phyloP scores from a whole-genome alignment of 2,329 filamentous ascomycete genomes.

The Aquanectria penicillioides region DNA sequence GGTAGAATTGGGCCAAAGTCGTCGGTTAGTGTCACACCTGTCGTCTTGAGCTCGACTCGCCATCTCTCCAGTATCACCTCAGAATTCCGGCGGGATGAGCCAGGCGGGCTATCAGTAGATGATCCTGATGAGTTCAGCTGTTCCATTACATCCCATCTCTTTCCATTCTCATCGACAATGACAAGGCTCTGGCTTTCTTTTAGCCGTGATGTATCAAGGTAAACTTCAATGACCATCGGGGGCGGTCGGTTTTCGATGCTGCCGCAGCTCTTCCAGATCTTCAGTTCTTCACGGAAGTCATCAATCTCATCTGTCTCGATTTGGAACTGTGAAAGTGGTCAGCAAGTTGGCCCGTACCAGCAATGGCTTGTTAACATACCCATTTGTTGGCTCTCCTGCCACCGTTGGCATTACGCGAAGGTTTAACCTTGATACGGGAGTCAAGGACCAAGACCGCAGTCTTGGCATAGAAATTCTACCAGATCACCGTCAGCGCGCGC shows the following conservation, averaged over 20 bases:
- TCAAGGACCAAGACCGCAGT: slow-evolving; percentile 85
- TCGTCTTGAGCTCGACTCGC: slow-evolving; percentile 79
- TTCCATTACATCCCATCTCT: slow-evolving; percentile 91
- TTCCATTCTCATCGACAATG: slow-evolving; percentile 86
- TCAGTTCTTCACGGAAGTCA: slow-evolving; percentile 82
- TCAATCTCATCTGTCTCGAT: slow-evolving; percentile 94
- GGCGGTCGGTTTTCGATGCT: slow-evolving; percentile 81
- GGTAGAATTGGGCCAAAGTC: slow-evolving; percentile 75
- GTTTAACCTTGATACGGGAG: slow-evolving; percentile 77
- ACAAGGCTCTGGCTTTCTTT: slow-evolving; percentile 88
- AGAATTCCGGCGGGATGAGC: slow-evolving; percentile 60
- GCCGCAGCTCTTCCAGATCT: slow-evolving; percentile 83
- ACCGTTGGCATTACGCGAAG: slow-evolving; percentile 52
- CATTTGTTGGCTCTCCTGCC: slow-evolving; percentile 81
- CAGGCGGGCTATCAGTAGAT: slow-evolving; percentile 58
- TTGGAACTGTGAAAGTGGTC: slow-evolving; percentile 76
- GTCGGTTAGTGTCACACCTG: slow-evolving; percentile 58
- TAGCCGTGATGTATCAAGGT: slow-evolving; percentile 81
- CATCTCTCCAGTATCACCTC: slow-evolving; percentile 92
- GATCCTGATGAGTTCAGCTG: slow-evolving; percentile 74
- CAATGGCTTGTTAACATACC: slow-evolving; percentile 63
- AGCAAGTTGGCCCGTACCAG: slow-evolving; percentile 16
- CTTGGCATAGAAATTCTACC: slow-evolving; percentile 90
- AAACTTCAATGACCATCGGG: slow-evolving; percentile 89
- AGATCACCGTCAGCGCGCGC: slow-evolving; percentile 26